Evolutionary conservation across 768 basidiomycete genomes (phyloP).

Genomic region (Agrocybe praecox): DNA sequence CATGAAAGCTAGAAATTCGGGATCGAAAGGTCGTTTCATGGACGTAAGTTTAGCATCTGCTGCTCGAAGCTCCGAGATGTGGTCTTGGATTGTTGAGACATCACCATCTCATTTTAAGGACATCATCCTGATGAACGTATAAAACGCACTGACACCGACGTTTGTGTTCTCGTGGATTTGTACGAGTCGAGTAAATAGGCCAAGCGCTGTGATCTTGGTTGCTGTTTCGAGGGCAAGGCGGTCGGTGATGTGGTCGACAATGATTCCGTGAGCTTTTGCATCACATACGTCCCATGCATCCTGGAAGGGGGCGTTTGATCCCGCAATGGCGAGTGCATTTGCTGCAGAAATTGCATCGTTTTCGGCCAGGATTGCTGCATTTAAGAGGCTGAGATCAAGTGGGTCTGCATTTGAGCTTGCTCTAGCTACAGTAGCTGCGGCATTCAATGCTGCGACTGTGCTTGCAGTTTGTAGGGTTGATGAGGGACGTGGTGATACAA

Average conservation of each 20-base stretch:
- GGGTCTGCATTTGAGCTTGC: no score
- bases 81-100: background rate
- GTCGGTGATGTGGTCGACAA: constrained; percentile 9
- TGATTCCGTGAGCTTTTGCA: constrained; percentile 11
- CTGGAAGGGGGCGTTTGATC: no score
- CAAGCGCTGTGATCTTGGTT: background rate
- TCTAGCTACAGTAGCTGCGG: no score
- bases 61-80: background rate
- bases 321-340: no score
- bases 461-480: background rate
- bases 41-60: no score
- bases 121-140: constrained; percentile 5
- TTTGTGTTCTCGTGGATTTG: constrained; percentile 10
- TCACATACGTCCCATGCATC: constrained; percentile 1
- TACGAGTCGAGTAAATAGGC: constrained; percentile 7
- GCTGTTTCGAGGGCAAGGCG: constrained; percentile 6
- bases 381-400: no score
- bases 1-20: no score
- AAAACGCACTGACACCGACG: constrained; percentile 11
- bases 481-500: background rate
- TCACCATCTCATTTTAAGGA: constrained; percentile 10
- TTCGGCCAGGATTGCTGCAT: no score
- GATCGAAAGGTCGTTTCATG: no score
- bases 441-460: no score
- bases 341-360: no score